These are phyloP conservation scores for Bolboschoenoplectus hybrid DNA, from an alignment of 202 grass and related monocot species.

Conservation along the genomic window DNA sequence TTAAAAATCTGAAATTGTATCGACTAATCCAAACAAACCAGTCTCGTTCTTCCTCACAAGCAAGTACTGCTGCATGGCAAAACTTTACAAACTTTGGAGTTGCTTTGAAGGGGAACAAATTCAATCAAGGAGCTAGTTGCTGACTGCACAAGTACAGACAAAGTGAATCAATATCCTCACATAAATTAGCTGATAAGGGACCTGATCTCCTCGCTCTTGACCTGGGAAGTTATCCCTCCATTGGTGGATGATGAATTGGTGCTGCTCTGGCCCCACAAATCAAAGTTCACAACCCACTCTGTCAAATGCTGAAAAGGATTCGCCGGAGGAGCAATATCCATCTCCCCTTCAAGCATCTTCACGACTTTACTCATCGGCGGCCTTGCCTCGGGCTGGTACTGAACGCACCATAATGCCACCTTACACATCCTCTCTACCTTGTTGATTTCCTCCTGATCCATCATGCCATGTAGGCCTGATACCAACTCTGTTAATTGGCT, in stretches of 20 bases:
- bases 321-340: not conserved
- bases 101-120: not conserved
- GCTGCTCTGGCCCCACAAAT: not conserved
- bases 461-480: not conserved
- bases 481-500: not conserved
- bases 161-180: not conserved
- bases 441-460: not conserved
- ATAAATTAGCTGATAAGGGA: not conserved
- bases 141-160: not conserved
- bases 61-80: not conserved
- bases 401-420: not conserved
- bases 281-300: not conserved
- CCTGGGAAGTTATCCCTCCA: no score
- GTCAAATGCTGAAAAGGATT: conserved; percentile 4
- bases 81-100: not conserved
- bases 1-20: not conserved
- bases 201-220: not conserved
- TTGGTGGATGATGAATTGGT: not conserved
- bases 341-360: conserved; percentile 10
- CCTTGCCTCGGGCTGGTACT: not conserved
- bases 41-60: not conserved
- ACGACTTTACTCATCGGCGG: not conserved
- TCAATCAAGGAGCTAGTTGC: not conserved
- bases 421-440: not conserved
- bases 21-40: not conserved